These are phyloP conservation scores for Capsicum baccatum DNA, from an alignment of 257 asterid species.

Conservation along the genomic window DNA sequence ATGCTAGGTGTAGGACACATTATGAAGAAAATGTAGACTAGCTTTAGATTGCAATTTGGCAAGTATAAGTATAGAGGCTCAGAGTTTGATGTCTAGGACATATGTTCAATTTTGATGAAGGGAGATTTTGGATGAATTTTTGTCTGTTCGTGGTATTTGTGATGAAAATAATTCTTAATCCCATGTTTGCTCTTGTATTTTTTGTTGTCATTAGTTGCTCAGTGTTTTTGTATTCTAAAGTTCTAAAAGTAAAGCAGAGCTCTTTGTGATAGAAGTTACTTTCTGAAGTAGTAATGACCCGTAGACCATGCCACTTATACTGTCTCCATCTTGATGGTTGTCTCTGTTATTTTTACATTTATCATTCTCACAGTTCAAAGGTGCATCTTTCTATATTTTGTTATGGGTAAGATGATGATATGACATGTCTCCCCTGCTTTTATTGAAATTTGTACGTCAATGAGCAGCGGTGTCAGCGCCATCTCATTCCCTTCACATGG, in stretches of 20 bases:
- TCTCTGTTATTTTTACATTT: not conserved
- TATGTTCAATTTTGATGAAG: not conserved
- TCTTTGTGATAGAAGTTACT: not conserved
- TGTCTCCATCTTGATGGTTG: not conserved
- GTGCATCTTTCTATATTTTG: not conserved
- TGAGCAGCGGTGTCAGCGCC: slow-evolving; percentile 80
- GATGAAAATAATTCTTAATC: not conserved
- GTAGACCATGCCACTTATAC: slow-evolving; percentile 15
- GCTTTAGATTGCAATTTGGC: not conserved
- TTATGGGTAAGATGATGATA: not conserved
- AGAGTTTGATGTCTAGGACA: slow-evolving; percentile 15
- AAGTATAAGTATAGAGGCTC: not conserved
- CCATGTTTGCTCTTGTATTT: not conserved
- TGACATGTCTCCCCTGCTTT: not conserved
- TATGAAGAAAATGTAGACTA: not conserved
- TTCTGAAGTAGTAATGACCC: slow-evolving; percentile 4
- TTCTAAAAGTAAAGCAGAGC: not conserved
- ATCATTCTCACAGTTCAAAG: slow-evolving; percentile 5
- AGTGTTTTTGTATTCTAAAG: not conserved
- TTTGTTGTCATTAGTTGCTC: not conserved
- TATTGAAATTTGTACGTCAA: slow-evolving; percentile 24
- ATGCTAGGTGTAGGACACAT: not conserved
- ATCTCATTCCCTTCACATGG: slow-evolving; percentile 68
- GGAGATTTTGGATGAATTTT: not conserved
- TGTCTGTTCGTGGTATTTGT: not conserved